Conservation (phyloP, 1,284 basidiomycete species). For the Ustilago curta region DNA sequence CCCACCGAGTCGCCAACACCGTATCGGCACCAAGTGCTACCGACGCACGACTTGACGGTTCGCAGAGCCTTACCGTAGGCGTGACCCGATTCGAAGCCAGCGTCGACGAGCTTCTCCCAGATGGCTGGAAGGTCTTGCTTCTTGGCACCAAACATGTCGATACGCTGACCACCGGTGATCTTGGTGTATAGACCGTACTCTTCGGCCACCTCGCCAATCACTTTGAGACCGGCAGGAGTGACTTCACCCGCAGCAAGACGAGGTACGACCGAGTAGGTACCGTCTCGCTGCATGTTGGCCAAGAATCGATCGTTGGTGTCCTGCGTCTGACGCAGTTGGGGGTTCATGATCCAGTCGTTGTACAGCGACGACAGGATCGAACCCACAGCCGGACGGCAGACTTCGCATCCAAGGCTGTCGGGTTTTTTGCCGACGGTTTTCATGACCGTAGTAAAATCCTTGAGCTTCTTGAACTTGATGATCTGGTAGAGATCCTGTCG, state of each 20-base stretch:
- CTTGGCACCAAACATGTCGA: slow-evolving; percentile 80
- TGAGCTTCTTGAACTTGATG: slow-evolving; percentile 77
- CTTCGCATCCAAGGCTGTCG: slow-evolving; percentile 77
- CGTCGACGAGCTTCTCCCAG: slow-evolving; percentile 78
- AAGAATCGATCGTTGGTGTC: slow-evolving; percentile 78
- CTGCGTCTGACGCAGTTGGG: slow-evolving; percentile 78
- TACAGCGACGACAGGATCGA: slow-evolving; percentile 78
- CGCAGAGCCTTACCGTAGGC: slow-evolving; percentile 78
- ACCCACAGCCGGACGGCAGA: slow-evolving; percentile 79
- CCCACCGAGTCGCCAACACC: slow-evolving; percentile 82
- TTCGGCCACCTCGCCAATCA: slow-evolving; percentile 78
- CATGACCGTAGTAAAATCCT: slow-evolving; percentile 76
- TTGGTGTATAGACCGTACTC: slow-evolving; percentile 76
- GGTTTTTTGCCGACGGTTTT: slow-evolving; percentile 73
- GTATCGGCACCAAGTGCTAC: slow-evolving; percentile 79
- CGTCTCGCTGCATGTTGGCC: slow-evolving; percentile 82
- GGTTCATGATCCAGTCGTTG: slow-evolving; percentile 79
- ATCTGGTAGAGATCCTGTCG: slow-evolving; percentile 79
- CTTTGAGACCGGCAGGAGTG: slow-evolving; percentile 78
- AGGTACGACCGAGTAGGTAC: slow-evolving; percentile 80
- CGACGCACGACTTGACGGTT: slow-evolving; percentile 76
- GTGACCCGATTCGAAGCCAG: slow-evolving; percentile 81
- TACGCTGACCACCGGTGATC: slow-evolving; percentile 73
- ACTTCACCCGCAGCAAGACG: slow-evolving; percentile 79
- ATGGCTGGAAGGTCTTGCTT: slow-evolving; percentile 82